Base-by-base conservation (phyloP, 495 filamentous ascomycete species). In the Penicillium coffeae region DNA sequence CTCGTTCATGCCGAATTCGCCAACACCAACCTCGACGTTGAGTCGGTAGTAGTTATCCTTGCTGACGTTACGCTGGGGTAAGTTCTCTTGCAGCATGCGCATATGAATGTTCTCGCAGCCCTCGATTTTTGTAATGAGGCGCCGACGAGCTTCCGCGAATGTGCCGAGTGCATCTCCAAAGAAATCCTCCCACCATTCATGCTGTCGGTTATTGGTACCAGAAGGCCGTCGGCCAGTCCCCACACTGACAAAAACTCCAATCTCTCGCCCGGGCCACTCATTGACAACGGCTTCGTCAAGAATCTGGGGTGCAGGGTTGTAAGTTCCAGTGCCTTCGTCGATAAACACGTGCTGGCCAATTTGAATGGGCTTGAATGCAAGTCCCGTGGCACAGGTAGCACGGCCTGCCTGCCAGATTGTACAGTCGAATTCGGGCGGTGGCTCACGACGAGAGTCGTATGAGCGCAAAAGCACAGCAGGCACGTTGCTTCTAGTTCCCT, bases 1-100 rank as follows among this genome's bases (percentile, higher is more conserved):
- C 47, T 97, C 93, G 62, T 97, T 97, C 89, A 98, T 95, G 40
- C 88, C 92, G 62, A 96, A 96, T 60, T 98, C 94, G 35, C 93
- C 93, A 18, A 98, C 94, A 0, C 93, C 94, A 4, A 96, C 87
- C 59, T 97, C 92, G 19, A 96, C 93, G 51, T 98, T 98, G 20
- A 96, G 76, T n/a, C 93, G 87, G 67, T 90, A 95, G 76, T 98
- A 98, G 65, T 95, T 90, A 46, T 96, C 90, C 39, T 83, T 79
- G 52, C 83, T 87, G 42, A 96, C 88, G 16, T 86, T 81, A 21
- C 88, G 82, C 63, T 86, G 86, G 10, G 80, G 73, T 16, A 97
- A 76, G 43, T 87, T 79, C 18, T 91, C 87, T 25, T 73, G 75
- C 39, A 87, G 75, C 85, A 98, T 95, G 43, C 79, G 73, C 53